phyloP scores from a whole-genome alignment of 2,329 filamentous ascomycete genomes.

The Calycina marina region DNA sequence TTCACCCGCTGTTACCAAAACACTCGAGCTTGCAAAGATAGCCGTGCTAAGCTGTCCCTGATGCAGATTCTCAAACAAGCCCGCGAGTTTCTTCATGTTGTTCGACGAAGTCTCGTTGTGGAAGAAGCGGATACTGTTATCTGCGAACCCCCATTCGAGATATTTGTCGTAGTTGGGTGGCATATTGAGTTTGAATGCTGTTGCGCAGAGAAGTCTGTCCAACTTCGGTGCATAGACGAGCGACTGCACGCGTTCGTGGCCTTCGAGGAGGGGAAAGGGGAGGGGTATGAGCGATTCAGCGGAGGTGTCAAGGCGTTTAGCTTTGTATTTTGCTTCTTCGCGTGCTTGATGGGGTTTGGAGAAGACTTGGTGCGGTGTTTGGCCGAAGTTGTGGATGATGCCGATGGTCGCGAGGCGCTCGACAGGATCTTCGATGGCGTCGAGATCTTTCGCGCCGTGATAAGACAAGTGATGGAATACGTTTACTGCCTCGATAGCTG shows the following conservation, averaged over 20 bases:
- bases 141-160: slow-evolving; percentile 90
- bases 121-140: slow-evolving; percentile 86
- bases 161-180: slow-evolving; percentile 80
- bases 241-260: slow-evolving; percentile 63
- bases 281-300: slow-evolving; percentile 64
- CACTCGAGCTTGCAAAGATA: slow-evolving; percentile 77
- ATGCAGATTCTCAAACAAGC: slow-evolving; percentile 87
- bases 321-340: slow-evolving; percentile 50
- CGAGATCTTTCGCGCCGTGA: slow-evolving; percentile 81
- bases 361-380: slow-evolving; percentile 94
- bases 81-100: slow-evolving; percentile 60
- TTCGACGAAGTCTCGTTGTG: slow-evolving; percentile 41
- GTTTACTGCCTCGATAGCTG: slow-evolving; percentile 80
- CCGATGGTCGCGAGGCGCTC: slow-evolving; percentile 81
- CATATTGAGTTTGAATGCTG: slow-evolving; percentile 74
- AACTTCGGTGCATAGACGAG: slow-evolving; percentile 65
- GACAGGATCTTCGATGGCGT: slow-evolving; percentile 76
- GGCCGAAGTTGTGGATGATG: slow-evolving; percentile 97
- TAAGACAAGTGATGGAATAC: slow-evolving; percentile 96
- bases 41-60: slow-evolving; percentile 77
- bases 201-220: slow-evolving; percentile 71
- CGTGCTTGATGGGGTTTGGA: slow-evolving; percentile 63
- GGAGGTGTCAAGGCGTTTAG: slow-evolving; percentile 60
- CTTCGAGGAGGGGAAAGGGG: slow-evolving; percentile 60
- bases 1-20: slow-evolving; percentile 78